Conservation (phyloP, 495 filamentous ascomycete genomes). For the Neurospora sp. region DNA sequence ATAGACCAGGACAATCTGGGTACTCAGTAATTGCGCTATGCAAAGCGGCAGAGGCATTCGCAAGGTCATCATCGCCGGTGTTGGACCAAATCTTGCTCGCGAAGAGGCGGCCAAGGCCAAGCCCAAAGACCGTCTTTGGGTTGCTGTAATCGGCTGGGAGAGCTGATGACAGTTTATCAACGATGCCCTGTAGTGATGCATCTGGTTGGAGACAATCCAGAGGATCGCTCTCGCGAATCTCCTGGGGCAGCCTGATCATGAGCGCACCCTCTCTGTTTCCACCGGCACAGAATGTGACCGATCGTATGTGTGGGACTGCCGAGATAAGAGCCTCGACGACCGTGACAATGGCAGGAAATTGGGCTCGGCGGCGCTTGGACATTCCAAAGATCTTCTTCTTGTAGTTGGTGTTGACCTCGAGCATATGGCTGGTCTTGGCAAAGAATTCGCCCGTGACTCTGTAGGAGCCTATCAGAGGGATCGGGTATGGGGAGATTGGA, state of each 20-base stretch:
- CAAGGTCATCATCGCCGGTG: conserved; percentile 30
- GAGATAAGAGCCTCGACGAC: conserved; percentile 62
- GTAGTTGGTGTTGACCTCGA: conserved; percentile 42
- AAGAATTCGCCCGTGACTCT: conserved; percentile 53
- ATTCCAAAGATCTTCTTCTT: conserved; percentile 64
- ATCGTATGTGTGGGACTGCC: conserved; percentile 58
- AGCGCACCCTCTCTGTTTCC: conserved; percentile 79
- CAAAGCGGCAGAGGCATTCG: conserved; percentile 58
- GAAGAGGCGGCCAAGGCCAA: conserved; percentile 32
- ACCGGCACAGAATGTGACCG: conserved; percentile 72
- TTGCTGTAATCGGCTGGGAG: conserved; percentile 40
- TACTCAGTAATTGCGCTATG: conserved; percentile 61
- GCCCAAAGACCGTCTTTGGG: conserved; percentile 31
- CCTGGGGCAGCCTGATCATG: conserved; percentile 51
- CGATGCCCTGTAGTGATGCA: conserved; percentile 34
- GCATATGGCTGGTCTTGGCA: conserved; percentile 46
- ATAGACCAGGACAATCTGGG: conserved; percentile 60
- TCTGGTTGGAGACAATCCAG: conserved; percentile 32
- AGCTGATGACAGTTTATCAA: conserved; percentile 42
- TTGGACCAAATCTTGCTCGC: conserved; percentile 36
- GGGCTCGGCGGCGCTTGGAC: conserved; percentile 66
- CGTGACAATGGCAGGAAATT: conserved; percentile 76
- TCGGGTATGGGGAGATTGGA: conserved; percentile 62
- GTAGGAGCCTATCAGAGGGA: conserved; percentile 79
- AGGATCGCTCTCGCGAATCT: conserved; percentile 53